Percentiles rank a stretch among this genome's conserved stretches.
phyloP scores from a whole-genome alignment of 257 asterid species.

The Verbascum thapsus region DNA sequence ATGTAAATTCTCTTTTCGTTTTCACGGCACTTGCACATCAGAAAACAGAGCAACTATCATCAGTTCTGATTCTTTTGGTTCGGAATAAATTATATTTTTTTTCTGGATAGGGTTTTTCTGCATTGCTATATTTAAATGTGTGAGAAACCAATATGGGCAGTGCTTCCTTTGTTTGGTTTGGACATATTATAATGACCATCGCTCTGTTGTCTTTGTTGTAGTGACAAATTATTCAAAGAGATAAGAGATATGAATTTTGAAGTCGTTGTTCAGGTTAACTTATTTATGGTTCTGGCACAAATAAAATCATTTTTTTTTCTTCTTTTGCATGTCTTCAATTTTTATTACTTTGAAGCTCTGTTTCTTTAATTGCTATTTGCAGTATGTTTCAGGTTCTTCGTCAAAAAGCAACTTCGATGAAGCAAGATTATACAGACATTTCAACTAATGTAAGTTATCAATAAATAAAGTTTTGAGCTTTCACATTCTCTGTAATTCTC shows the following conservation, averaged over 20 bases:
- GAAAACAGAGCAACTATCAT: background rate
- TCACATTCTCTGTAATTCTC: conserved; percentile 24
- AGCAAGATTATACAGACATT: conserved; percentile 93
- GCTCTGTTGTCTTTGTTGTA: conserved; percentile 38
- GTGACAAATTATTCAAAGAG: conserved; percentile 98
- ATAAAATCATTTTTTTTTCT: conserved; percentile 17
- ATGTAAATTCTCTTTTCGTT: too few relatives aligned
- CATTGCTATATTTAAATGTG: background rate
- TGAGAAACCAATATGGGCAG: background rate
- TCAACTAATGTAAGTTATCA: conserved; percentile 70
- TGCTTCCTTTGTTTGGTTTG: conserved; percentile 1
- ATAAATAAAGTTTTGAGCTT: conserved; percentile 21
- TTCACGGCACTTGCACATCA: background rate
- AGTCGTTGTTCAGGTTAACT: conserved; percentile 95
- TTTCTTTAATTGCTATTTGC: conserved; percentile 47
- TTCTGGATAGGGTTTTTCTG: conserved; percentile 3
- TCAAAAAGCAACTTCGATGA: conserved; percentile 96
- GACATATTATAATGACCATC: conserved; percentile 25
- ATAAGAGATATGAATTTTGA: conserved; percentile 94
- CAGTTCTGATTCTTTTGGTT: background rate
- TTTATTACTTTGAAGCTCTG: conserved; percentile 32
- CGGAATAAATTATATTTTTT: background rate
- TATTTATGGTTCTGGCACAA: conserved; percentile 31
- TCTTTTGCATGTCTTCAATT: conserved; percentile 17
- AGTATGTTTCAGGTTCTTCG: conserved; percentile 92